Evolutionary conservation across 306 rosid genomes (phyloP).

Genomic region (Vigna mungo): DNA sequence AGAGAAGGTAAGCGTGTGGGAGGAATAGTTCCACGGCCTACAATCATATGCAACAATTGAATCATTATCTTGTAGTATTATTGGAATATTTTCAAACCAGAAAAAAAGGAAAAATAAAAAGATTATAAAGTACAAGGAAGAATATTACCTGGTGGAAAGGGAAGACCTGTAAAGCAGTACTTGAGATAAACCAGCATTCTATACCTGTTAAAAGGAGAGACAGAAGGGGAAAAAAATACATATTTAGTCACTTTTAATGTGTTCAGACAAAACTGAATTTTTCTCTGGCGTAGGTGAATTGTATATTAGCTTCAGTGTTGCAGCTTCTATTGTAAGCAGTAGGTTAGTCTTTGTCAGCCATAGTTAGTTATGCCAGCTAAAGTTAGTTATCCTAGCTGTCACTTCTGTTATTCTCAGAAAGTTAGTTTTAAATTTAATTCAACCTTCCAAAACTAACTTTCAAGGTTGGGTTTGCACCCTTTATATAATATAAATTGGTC

Average conservation of each 20-base stretch:
- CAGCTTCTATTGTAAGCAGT: too few species aligned
- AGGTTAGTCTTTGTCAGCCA: too few species aligned
- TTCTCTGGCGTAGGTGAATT: not conserved
- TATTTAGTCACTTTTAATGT: slow-evolving; percentile 33
- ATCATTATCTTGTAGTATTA: slow-evolving; percentile 22
- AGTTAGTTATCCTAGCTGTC: too few species aligned
- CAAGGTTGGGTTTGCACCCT: too few species aligned
- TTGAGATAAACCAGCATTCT: slow-evolving; percentile 93
- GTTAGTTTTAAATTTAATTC: too few species aligned
- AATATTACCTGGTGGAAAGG: slow-evolving; percentile 92
- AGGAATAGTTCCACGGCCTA: slow-evolving; percentile 89
- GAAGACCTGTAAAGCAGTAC: slow-evolving; percentile 95
- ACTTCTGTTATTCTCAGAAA: too few species aligned
- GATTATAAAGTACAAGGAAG: not conserved
- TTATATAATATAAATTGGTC: too few species aligned
- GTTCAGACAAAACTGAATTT: slow-evolving; percentile 37
- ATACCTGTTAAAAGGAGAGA: slow-evolving; percentile 62
- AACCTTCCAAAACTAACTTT: too few species aligned
- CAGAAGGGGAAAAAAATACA: slow-evolving; percentile 32
- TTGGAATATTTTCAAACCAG: slow-evolving; percentile 31
- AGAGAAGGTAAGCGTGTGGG: slow-evolving; percentile 79
- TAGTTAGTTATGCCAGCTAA: too few species aligned
- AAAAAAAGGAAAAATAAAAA: slow-evolving; percentile 8
- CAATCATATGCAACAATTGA: slow-evolving; percentile 46
- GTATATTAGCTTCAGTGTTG: too few species aligned